Evolutionary conservation across 1,284 basidiomycete genomes (phyloP).

Genomic region (Earliella scabrosa): DNA sequence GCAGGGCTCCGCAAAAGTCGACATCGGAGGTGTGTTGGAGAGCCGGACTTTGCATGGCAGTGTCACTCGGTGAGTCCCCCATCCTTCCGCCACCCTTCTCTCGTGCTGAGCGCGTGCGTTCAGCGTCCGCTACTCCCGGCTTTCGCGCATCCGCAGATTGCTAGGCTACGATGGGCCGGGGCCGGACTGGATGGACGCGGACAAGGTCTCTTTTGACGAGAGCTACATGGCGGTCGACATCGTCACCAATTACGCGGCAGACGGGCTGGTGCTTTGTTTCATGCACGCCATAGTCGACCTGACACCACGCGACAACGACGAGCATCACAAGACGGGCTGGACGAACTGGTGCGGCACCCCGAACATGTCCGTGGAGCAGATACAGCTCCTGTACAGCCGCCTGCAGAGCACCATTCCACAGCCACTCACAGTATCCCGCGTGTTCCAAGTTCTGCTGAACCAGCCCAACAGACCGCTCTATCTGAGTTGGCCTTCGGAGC

Average conservation of each 20-base stretch:
- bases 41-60: slow-evolving; percentile 87
- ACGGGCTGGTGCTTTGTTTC: slow-evolving; percentile 92
- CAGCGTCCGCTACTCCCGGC: slow-evolving; percentile 78
- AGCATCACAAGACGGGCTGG: slow-evolving; percentile 79
- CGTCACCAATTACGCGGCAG: slow-evolving; percentile 93
- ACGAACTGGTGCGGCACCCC: slow-evolving; percentile 94
- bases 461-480: slow-evolving; percentile 62
- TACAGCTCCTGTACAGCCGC: slow-evolving; percentile 60
- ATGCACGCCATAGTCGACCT: slow-evolving; percentile 88
- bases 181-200: slow-evolving; percentile 62
- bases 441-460: slow-evolving; percentile 82
- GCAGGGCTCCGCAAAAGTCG: slow-evolving; percentile 74
- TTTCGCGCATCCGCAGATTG: slow-evolving; percentile 68
- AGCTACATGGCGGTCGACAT: slow-evolving; percentile 91
- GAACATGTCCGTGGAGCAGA: slow-evolving; percentile 56
- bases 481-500: slow-evolving; percentile 89
- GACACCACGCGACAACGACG: slow-evolving; percentile 84
- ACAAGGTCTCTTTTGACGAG: slow-evolving; percentile 73
- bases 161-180: slow-evolving; percentile 64
- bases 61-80: slow-evolving; percentile 76
- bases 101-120: background rate
- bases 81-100: slow-evolving; percentile 16
- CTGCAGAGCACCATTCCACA: slow-evolving; percentile 58
- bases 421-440: slow-evolving; percentile 55
- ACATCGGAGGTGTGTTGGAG: slow-evolving; percentile 81